Percentiles rank a stretch among this genome's conserved stretches.
These are phyloP conservation scores for Murraya koenigii DNA, from an alignment of 345 rosid genomes.

Conservation along the genomic window DNA sequence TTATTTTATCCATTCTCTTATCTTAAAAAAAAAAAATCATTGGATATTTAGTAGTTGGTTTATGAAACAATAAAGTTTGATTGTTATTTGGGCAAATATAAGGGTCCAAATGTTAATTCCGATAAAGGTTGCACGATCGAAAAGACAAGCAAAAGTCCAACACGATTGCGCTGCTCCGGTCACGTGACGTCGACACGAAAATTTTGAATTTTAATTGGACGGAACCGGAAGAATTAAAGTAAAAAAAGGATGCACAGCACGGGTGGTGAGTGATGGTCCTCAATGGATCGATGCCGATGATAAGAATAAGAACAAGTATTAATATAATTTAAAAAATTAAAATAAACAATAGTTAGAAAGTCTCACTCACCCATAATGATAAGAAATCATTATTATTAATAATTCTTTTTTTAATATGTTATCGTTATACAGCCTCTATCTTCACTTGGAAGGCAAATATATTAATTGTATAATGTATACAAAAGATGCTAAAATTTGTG, in stretches of 20 bases:
- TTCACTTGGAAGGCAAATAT: background rate
- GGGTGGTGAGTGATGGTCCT: background rate
- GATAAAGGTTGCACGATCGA: conserved; percentile 4
- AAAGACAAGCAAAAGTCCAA: background rate
- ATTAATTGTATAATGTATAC: background rate
- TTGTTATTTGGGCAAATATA: background rate
- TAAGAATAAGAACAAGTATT: background rate
- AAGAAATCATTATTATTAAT: background rate
- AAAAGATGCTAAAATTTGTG: background rate
- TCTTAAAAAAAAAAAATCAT: no score
- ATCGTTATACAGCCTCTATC: background rate
- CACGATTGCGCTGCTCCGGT: background rate
- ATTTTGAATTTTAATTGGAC: background rate
- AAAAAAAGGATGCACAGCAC: background rate
- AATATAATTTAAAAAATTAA: background rate
- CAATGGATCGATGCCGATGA: background rate
- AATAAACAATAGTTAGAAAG: background rate
- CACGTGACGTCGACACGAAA: conserved; percentile 14
- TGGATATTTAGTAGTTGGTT: no score
- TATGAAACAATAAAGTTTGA: no score
- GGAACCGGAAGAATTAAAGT: background rate
- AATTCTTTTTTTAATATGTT: no score
- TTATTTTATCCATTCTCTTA: no score
- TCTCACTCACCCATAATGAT: background rate
- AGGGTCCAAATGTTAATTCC: background rate